Evolutionary conservation across 495 filamentous ascomycete species (phyloP), one percentile per base, ranked within the genome.

Genomic region (Oleoguttula mirabilis): DNA sequence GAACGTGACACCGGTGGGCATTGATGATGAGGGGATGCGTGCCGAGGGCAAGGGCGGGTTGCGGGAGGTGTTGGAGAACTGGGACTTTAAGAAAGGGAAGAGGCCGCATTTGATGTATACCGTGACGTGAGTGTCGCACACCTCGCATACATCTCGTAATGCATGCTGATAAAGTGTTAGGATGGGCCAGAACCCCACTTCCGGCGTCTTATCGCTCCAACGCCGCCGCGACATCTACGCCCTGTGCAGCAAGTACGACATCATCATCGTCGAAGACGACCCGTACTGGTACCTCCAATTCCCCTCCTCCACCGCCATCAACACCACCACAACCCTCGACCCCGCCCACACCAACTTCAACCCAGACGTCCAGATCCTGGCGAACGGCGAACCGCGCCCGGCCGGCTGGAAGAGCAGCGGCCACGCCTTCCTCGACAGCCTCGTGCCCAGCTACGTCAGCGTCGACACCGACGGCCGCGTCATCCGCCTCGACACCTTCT

Each of bases 211-310:
- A 3, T 75, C 76, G 15, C 48, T 88, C 3, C 60, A 76, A 45
- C 76, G 88, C 24, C 71, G 83, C 41, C 80, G 73, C 46, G 77
- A 83, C 36, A 72, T 94, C 33, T 94, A 94, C 59, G 70, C 68
- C 6, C 57, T 94, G 25, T 94, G 85, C 64, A 73, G 73, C 50
- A 75, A 75, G 52, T 90, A 84, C 60, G 86, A 96, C 59, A 76
- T 96, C 43, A 75, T 94, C 53, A 94, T 95, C 47, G 65, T 92
- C 50, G 88, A 96, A 62, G 88, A 96, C 56, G 87, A 93, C 42
- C 88, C 88, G 2, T 96, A 96, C 63, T 96, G 86, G 84, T 88
- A 90, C 55, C 71, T 96, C 10, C 88, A 94, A 55, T 94, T 73
- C 51, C 84, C 84, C 2, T 83, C 79, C 2, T 77, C 77, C 5